Base-by-base conservation (phyloP, 768 basidiomycete species). In the Lepiota brunneoincarnata region DNA sequence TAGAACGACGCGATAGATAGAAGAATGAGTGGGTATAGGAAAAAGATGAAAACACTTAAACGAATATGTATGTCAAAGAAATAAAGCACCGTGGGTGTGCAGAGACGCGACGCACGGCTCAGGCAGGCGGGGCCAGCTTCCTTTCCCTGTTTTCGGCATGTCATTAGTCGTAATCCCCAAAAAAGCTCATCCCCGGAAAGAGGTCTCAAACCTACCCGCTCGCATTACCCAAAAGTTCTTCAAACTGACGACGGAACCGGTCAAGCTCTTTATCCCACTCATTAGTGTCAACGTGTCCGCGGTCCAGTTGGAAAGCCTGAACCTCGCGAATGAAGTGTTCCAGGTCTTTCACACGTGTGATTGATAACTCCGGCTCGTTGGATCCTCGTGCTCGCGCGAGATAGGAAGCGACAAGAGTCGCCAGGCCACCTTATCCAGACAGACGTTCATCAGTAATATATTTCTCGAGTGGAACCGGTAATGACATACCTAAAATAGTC, bases 391-490 rank as follows among this genome's bases (percentile, higher is more conserved):
- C 75, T 11, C 83, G 81, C 2, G 88, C 89, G 21, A 91, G 74
- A 65, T 86, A 90, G 1, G 87, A 84, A 15, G 88, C 87, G 12
- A 84, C 77, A 17, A 89, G 18, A 0, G 88, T 91, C 3, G 87
- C 67, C 10, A 86, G 53, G n/a, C 82, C 87, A 28, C 89, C 85
- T 82, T 14, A 20, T 10, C n/a, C 38, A 23, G 24, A 26, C 26
- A 40, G 17, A 31, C 11, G 31, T 26, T 56, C 41, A 44, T 55
- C 42, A 48, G 34, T 6, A 6, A 15, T 15, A 46, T 21, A 35
- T 42, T 28, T 20, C 40, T 23, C 14, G 14, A 42, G 24, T 31
- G 17, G 40, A n/a, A 12, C 15, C 2, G 23, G n/a, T 2, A 11
- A 58, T 65, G 7, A 31, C 31, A 31, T 59, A 75, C 74, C 75